A percentile compares a stretch with the other conserved stretches of the same genome.
Evolutionary conservation across 805 yeast species (phyloP).

Genomic region (Maudiozyma turicensis): DNA sequence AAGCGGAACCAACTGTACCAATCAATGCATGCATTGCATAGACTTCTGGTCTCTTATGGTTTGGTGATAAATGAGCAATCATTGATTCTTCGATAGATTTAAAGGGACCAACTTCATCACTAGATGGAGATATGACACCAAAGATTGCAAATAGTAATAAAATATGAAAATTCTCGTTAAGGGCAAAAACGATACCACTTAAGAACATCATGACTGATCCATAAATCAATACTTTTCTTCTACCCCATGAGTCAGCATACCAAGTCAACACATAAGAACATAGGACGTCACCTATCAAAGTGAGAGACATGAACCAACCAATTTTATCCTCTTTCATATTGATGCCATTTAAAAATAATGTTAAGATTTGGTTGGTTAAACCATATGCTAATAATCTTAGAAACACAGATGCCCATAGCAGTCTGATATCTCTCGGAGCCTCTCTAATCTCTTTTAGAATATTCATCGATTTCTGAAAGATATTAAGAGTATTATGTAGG

Average conservation of each 20-base stretch:
- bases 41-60: constrained; percentile 53
- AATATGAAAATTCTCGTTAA: constrained; percentile 40
- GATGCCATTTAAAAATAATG: constrained; percentile 51
- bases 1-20: constrained; percentile 62
- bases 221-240: constrained; percentile 49
- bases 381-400: constrained; percentile 69
- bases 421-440: constrained; percentile 43
- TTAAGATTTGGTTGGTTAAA: constrained; percentile 66
- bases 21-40: constrained; percentile 67
- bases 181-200: constrained; percentile 60
- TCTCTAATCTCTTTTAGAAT: constrained; percentile 23
- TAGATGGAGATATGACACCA: constrained; percentile 84
- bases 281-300: constrained; percentile 68
- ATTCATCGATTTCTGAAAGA: constrained; percentile 6
- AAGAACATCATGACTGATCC: constrained; percentile 61
- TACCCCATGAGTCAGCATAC: constrained; percentile 65
- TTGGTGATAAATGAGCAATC: constrained; percentile 68
- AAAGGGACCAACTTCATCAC: constrained; percentile 88
- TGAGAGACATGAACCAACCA: constrained; percentile 75
- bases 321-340: constrained; percentile 47
- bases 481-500: not conserved
- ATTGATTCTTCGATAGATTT: constrained; percentile 78
- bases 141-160: constrained; percentile 62
- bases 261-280: constrained; percentile 65
- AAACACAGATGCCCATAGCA: constrained; percentile 61